Evolutionary conservation across 2,329 filamentous ascomycete genomes (phyloP).

Genomic region (Aspergillus phoenicis): DNA sequence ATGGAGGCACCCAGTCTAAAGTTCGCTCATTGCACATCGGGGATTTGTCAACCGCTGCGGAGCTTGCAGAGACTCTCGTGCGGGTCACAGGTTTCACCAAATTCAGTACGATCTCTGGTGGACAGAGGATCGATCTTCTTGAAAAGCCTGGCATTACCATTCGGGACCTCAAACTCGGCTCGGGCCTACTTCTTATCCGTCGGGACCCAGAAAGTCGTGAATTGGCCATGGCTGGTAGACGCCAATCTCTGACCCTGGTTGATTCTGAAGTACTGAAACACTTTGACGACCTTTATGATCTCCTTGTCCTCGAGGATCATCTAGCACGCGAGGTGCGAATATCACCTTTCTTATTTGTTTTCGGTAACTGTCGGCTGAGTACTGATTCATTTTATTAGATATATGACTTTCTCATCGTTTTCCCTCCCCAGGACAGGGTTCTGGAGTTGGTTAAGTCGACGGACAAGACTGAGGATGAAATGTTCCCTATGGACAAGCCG

Average conservation of each 20-base stretch:
- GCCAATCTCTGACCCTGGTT: conserved; percentile 61
- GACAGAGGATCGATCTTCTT: conserved; percentile 64
- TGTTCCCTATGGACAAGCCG: conserved; percentile 70
- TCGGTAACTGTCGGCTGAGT: too few relatives aligned
- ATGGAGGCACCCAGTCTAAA: conserved; percentile 61
- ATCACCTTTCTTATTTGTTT: too few relatives aligned
- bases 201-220: conserved; percentile 58
- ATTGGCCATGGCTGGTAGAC: conserved; percentile 31
- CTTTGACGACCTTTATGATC: conserved; percentile 80
- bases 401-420: conserved; percentile 68
- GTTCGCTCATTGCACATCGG: conserved; percentile 68
- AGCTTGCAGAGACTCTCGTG: conserved; percentile 68
- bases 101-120: conserved; percentile 72
- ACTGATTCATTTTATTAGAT: conserved; percentile 49
- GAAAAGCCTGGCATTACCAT: conserved; percentile 64
- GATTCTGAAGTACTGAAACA: conserved; percentile 80
- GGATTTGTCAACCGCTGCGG: conserved; percentile 68
- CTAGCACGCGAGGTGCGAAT: conserved; percentile 65
- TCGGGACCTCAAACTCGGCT: conserved; percentile 66
- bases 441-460: conserved; percentile 61
- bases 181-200: conserved; percentile 65
- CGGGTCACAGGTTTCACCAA: conserved; percentile 74
- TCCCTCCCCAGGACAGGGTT: conserved; percentile 68
- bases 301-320: conserved; percentile 72
- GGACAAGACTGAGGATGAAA: conserved; percentile 56